Evolutionary conservation across 768 basidiomycete genomes (phyloP), one percentile per base, ranked within the genome.

Genomic region (Amanita fuliginea): DNA sequence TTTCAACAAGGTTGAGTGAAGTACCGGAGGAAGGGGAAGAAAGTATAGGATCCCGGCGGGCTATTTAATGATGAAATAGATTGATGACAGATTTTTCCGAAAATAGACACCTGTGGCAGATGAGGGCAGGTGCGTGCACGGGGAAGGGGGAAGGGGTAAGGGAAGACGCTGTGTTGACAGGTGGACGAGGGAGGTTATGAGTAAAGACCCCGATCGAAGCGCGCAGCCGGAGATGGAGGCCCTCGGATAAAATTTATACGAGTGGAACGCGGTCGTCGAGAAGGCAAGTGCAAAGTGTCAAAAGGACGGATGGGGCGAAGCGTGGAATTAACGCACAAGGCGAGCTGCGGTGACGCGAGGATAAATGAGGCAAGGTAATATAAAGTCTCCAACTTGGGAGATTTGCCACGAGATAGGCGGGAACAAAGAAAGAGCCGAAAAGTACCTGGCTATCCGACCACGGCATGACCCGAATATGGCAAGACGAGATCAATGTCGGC

Each of bases 361-460:
- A 39, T 40, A 33, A 36, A 48, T 16, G 28, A 36, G 47, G 36
- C 11, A 26, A 30, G 6, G 24, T 26, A 24, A 33, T 40, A 48
- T 48, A 16, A 41, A 40, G n/a, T n/a, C 21, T 11, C 37, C 36
- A 33, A 26, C 30, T 16, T 13, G 37, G 41, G 30, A 33, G 40
- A 42, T 28, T 48, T 42, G 48, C 28, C 16, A 30, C 21, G 28
- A 32, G 40, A 50, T 34, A 43, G 49, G 42, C 19, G 18, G 41
- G 49, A 34, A 42, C 40, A 50, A 50, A 50, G 42, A 40, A 50
- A 50, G 32, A 36, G 49, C 49, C 49, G 49, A 37, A 47, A 22
- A 35, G 9, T 47, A 26, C 40, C 32, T 42, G 40, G 28, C 19
- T 22, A 48, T 28, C 47, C 10, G 22, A 37, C 2, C 24, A 40